These are phyloP conservation scores for Tetrahymena malaccensis DNA, from an alignment of 73 alveolate species.

Conservation along the genomic window DNA sequence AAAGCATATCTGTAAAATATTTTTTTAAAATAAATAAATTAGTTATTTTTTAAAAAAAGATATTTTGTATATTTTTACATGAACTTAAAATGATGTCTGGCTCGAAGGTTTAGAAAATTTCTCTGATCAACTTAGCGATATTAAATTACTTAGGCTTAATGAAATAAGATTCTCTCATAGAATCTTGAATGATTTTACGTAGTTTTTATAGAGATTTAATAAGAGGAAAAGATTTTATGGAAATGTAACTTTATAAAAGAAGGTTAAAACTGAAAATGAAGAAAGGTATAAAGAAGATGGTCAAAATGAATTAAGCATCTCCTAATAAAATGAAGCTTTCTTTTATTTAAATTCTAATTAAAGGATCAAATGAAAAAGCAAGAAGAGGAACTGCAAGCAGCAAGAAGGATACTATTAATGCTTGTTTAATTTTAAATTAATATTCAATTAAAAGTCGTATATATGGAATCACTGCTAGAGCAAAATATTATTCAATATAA, in stretches of 20 bases:
- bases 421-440: background rate
- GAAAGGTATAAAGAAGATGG: background rate
- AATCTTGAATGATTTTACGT: background rate
- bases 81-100: background rate
- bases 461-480: background rate
- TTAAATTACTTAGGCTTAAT: background rate
- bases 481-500: background rate
- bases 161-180: background rate
- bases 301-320: background rate
- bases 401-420: background rate
- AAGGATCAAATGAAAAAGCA: background rate
- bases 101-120: background rate
- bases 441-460: background rate
- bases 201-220: background rate
- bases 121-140: background rate
- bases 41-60: background rate
- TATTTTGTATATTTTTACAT: background rate
- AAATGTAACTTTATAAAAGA: background rate
- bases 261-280: background rate
- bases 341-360: background rate
- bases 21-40: background rate
- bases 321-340: background rate
- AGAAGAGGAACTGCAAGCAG: background rate
- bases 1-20: background rate
- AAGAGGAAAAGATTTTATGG: background rate